These are phyloP conservation scores for Fennellomyces sp. DNA, from an alignment of 371 early-diverging fungal species.

Conservation along the genomic window DNA sequence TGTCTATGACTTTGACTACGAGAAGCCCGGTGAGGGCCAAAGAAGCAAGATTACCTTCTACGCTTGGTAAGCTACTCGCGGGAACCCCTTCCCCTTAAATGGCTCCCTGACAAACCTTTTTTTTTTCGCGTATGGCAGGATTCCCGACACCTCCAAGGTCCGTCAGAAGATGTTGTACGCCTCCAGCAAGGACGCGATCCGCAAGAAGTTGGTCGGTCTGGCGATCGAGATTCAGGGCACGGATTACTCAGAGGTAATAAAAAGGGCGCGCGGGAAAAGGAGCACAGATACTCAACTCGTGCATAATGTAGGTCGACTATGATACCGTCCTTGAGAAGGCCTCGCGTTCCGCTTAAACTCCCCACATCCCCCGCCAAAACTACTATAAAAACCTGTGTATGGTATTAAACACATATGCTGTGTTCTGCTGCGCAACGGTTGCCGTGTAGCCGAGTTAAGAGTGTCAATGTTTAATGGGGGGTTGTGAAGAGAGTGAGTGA, in stretches of 20 bases:
- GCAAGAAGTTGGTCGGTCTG: slow-evolving; percentile 77
- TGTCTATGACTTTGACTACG: slow-evolving; percentile 84
- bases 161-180: slow-evolving; percentile 93
- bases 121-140: slow-evolving; percentile 55
- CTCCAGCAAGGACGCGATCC: slow-evolving; percentile 83
- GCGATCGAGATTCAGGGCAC: slow-evolving; percentile 87
- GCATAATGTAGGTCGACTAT: slow-evolving; percentile 60
- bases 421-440: background rate
- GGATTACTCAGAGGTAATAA: slow-evolving; percentile 63
- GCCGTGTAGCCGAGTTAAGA: background rate
- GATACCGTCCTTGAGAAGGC: slow-evolving; percentile 84
- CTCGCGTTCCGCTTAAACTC: slow-evolving; percentile 20
- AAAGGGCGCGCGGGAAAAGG: background rate
- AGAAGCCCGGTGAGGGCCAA: slow-evolving; percentile 63
- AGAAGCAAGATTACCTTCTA: slow-evolving; percentile 72
- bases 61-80: slow-evolving; percentile 36
- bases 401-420: background rate
- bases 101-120: background rate
- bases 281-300: background rate
- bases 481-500: background rate
- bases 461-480: background rate
- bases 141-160: slow-evolving; percentile 81
- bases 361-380: background rate
- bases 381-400: background rate
- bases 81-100: background rate